Base-by-base conservation (phyloP, 345 rosid species). In the Gossypioides kirkii region DNA sequence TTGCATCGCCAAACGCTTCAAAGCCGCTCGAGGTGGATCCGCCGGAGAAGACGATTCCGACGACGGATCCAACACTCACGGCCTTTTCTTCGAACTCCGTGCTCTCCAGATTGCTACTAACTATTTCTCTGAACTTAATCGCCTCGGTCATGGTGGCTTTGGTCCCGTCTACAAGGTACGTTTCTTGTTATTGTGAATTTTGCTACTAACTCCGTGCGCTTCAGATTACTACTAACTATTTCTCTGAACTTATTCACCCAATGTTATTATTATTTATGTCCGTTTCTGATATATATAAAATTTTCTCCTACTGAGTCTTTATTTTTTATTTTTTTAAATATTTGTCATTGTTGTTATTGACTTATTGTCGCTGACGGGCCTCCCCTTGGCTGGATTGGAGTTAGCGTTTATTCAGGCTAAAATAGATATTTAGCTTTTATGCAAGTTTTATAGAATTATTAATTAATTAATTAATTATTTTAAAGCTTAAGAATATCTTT, bases 101-200 rank as follows among this genome's bases (percentile, higher is more conserved):
- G 75, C 84, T 46, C 89, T 93, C 67, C 88, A 93, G 74, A 66
- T 82, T 26, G 97, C 98, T 10, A 93, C 98, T 52, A 86, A 84
- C 71, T 88, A 63, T 62, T 93, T 93, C 87, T 91, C 95, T 70
- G 95, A 91, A 8, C 73, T 82, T 69, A 89, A 89, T 69, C 87
- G 73, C 79, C 93, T 93, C 42, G 98, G 98, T 32, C 94, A 86
- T 42, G 98, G 98, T 56, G 98, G 98, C 17, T 93, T 91, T 75
- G 98, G 98, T 53, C 97, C 97, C 52, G 98, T 93, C 76, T 91
- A 74, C 88, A 93, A 85, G 91, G 98, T 91, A 68, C 17, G 43
- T 25, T 16, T 67, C 26, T 55, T 53, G 55, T 55, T 32, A 32
- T n/a, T n/a, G n/a, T n/a, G n/a, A n/a, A n/a, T n/a, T 89, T 71